phyloP scores from a whole-genome alignment of 108 stramenopile species.

The Cylindrotheca closterium region DNA sequence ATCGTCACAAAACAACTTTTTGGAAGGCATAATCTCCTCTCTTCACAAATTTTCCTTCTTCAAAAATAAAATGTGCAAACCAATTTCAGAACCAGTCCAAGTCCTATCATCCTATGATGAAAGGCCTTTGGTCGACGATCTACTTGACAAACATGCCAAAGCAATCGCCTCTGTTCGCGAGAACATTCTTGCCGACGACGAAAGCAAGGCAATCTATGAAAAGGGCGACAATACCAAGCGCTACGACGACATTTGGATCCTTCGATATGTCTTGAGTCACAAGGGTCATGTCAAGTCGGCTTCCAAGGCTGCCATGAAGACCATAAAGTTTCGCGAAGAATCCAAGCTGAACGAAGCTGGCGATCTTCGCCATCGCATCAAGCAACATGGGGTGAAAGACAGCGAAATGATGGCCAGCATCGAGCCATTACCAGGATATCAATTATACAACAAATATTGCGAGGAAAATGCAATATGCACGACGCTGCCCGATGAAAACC shows the following conservation, averaged over 20 bases:
- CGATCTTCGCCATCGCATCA: slow-evolving; percentile 19
- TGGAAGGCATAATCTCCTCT: no score
- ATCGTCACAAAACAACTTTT: no score
- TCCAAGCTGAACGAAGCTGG: slow-evolving; percentile 8
- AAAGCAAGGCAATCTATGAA: neutral
- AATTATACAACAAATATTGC: neutral
- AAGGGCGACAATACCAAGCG: slow-evolving; percentile 1
- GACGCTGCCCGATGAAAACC: slow-evolving; percentile 7
- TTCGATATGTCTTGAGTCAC: slow-evolving; percentile 25
- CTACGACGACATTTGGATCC: slow-evolving; percentile 36
- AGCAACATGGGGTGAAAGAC: neutral
- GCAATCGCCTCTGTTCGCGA: slow-evolving; percentile 11
- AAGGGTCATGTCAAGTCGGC: slow-evolving; percentile 25
- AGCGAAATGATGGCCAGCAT: neutral
- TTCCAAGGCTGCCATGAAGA: slow-evolving; percentile 14
- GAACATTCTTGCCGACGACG: slow-evolving; percentile 2
- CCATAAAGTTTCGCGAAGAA: slow-evolving; percentile 15
- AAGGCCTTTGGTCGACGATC: slow-evolving; percentile 22
- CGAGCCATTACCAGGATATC: neutral
- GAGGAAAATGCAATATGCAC: neutral
- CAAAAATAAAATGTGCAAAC: no score
- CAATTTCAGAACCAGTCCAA: no score
- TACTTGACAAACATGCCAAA: slow-evolving; percentile 10
- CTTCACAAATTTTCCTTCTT: no score
- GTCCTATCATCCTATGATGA: neutral